These are phyloP conservation scores for Exophiala phaeomuriformis DNA, from an alignment of 2,329 filamentous ascomycete genomes.

Conservation along the genomic window DNA sequence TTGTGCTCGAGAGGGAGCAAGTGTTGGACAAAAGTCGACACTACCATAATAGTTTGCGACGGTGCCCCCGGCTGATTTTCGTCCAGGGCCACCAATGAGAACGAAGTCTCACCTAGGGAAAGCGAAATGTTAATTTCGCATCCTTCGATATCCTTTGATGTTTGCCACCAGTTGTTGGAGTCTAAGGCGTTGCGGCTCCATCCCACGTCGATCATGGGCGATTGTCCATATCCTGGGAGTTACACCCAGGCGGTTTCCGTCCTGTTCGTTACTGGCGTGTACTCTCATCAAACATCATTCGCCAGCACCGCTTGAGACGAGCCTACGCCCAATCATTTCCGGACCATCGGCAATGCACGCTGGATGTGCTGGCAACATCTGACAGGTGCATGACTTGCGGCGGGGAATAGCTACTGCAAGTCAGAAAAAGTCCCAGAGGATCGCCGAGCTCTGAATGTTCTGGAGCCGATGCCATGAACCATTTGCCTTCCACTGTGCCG, in stretches of 20 bases:
- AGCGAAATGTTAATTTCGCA: background rate
- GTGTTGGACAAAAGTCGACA: constrained; percentile 3
- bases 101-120: background rate
- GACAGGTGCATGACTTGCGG: constrained; percentile 14
- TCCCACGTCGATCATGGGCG: background rate
- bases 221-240: background rate
- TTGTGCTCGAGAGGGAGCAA: background rate
- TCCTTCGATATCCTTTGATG: background rate
- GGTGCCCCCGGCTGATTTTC: constrained; percentile 3
- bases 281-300: background rate
- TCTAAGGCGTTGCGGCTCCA: background rate
- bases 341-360: constrained; percentile 12
- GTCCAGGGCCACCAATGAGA: constrained; percentile 7
- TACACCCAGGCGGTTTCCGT: background rate
- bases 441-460: constrained; percentile 8
- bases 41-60: background rate
- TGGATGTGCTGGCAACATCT: constrained; percentile 22
- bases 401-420: constrained; percentile 15
- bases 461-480: constrained; percentile 11
- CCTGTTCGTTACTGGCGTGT: background rate
- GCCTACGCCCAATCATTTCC: constrained; percentile 16
- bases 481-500: constrained; percentile 3
- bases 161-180: background rate
- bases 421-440: constrained; percentile 4
- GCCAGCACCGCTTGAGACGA: background rate